Base-by-base conservation (phyloP, 2,329 filamentous ascomycete species). In the Daldinia eschscholtzii region DNA sequence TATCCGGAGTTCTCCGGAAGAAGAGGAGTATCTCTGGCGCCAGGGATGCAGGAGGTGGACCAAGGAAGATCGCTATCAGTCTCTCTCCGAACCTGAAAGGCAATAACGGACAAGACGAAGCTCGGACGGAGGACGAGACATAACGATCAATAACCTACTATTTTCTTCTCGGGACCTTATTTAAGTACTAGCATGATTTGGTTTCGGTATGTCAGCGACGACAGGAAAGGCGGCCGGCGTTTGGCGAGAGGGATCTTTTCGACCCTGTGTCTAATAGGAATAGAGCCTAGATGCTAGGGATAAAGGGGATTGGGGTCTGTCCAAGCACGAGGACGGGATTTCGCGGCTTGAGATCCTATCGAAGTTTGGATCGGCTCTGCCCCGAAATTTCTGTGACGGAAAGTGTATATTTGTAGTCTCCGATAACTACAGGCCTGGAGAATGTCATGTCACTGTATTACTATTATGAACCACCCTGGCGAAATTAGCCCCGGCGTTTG, bases 61-160 rank as follows among this genome's bases (percentile, higher is more conserved):
- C 82, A 4, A 86, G 83, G 72, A 89, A 88, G 77, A 89, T 89
- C 73, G 82, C 87, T 61, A 89, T 89, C 72, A 88, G 84, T 74
- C 79, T 89, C 37, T 85, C 86, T 5, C 79, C 85, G 4, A 79
- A 81, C 35, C 72, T 84, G 28, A 84, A 81, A 75, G 69, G 73
- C 9, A 74, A 71, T 3, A 70, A 67, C 50, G 74, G 61, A 26
- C 70, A 73, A 57, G 30, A 65, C 33, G 65, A 67, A 39, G 52
- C 58, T 46, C 68, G 65, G 50, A 44, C 68, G 35, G 70, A 73
- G 39, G 71, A 72, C 18, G 72, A 75, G 57, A 64, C 46, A 57
- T 74, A 63, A 74, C 44, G n/a, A 50, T 44, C 30, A 26, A 44
- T 26, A 62, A 65, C 65, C 18, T 58, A 64, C 37, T 39, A 30